These are phyloP conservation scores for Myxozyma mucilagina DNA, from an alignment of 805 yeast species.

Conservation along the genomic window DNA sequence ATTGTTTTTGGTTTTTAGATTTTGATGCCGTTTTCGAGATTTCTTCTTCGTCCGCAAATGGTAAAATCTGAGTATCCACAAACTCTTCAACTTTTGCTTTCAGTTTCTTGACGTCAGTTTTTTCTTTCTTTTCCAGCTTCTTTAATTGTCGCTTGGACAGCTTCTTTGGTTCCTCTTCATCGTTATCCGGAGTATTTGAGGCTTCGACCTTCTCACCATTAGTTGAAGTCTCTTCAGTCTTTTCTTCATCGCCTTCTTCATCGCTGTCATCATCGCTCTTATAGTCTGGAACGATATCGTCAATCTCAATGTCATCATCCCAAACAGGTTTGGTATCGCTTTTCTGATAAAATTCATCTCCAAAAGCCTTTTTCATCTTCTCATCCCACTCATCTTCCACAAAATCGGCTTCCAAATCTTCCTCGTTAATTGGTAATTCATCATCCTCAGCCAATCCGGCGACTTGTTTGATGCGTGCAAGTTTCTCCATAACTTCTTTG, in stretches of 20 bases:
- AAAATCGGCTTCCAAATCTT: conserved; percentile 81
- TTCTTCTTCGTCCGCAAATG: conserved; percentile 50
- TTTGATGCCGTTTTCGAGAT: neutral
- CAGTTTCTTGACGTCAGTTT: conserved; percentile 53
- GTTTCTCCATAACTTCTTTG: conserved; percentile 72
- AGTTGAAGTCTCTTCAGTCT: conserved; percentile 42
- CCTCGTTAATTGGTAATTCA: conserved; percentile 55
- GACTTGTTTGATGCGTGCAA: conserved; percentile 62
- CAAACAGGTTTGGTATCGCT: conserved; percentile 59
- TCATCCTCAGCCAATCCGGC: conserved; percentile 60
- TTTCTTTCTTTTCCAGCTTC: conserved; percentile 38
- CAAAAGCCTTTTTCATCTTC: conserved; percentile 78
- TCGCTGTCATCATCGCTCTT: conserved; percentile 15
- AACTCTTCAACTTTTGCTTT: conserved; percentile 67
- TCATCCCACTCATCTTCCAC: conserved; percentile 86
- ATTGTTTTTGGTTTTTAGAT: neutral
- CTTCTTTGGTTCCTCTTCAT: neutral
- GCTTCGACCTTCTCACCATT: conserved; percentile 30
- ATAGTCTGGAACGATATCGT: conserved; percentile 43
- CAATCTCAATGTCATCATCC: conserved; percentile 59
- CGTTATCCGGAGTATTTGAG: conserved; percentile 24
- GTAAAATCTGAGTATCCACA: conserved; percentile 70
- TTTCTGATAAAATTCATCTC: conserved; percentile 76
- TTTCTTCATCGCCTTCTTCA: conserved; percentile 25
- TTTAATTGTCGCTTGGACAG: conserved; percentile 36